phyloP scores from a whole-genome alignment of 176 grass and related monocot species.

The Triticum urartu region DNA sequence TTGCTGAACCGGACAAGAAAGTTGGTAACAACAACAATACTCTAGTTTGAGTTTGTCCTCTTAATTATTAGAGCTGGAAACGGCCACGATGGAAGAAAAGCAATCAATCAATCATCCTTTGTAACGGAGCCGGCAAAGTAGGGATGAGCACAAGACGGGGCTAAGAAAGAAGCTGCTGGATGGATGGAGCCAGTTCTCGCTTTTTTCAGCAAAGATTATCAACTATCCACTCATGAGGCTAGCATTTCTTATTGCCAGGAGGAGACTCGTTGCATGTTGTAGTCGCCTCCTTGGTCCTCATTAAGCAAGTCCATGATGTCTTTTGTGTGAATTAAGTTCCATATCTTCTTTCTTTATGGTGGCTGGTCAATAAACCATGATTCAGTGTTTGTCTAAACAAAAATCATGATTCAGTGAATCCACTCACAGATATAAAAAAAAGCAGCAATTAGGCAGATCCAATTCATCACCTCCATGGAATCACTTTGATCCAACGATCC shows the following conservation, averaged over 20 bases:
- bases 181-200: neutral
- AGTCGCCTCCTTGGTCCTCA: neutral
- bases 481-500: neutral
- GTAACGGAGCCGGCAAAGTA: neutral
- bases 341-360: neutral
- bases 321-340: too few relatives aligned
- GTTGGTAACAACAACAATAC: too few relatives aligned
- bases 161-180: neutral
- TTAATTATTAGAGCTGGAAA: constrained; percentile 2
- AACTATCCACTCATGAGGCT: neutral
- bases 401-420: neutral
- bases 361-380: neutral
- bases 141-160: neutral
- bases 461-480: neutral
- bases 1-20: too few relatives aligned
- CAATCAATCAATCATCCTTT: constrained; percentile 13
- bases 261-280: neutral
- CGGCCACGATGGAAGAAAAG: neutral
- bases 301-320: neutral
- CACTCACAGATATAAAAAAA: neutral
- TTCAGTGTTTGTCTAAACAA: neutral
- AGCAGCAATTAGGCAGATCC: neutral
- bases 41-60: too few relatives aligned
- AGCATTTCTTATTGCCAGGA: neutral
- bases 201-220: neutral